Evolutionary conservation across 805 yeast species (phyloP).

Genomic region (Barnettozyma sp.): DNA sequence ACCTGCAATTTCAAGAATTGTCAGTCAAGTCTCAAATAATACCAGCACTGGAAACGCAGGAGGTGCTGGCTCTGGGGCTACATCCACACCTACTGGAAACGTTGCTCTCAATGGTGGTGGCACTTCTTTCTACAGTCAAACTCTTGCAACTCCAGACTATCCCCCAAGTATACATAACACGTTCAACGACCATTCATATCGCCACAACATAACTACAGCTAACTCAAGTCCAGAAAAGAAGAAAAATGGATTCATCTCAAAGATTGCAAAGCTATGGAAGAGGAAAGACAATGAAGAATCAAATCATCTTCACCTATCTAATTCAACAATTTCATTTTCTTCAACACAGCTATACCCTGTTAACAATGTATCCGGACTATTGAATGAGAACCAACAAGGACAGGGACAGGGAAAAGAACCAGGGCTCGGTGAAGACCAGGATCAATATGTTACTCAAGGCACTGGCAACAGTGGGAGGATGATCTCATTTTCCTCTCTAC

Average conservation of each 20-base stretch:
- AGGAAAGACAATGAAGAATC: conserved; percentile 12
- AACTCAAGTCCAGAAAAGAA: conserved; percentile 23
- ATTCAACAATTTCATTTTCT: conserved; percentile 4
- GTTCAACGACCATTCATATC: neutral
- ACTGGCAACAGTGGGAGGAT: no score
- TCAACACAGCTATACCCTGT: conserved; percentile 5
- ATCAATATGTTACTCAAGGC: no score
- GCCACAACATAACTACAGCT: conserved; percentile 1
- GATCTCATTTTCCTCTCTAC: no score
- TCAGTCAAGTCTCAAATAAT: conserved; percentile 21
- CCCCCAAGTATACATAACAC: neutral
- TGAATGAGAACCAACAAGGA: conserved; percentile 1
- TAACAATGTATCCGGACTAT: neutral
- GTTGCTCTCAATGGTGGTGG: neutral
- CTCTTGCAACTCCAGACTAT: conserved; percentile 4
- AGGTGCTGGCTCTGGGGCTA: neutral
- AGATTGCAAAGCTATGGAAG: conserved; percentile 30
- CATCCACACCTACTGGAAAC: no score
- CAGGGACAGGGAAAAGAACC: conserved; percentile 1
- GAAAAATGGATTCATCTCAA: conserved; percentile 27
- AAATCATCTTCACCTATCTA: neutral
- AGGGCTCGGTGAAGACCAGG: no score
- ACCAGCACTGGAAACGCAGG: conserved; percentile 1
- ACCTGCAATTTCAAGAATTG: conserved; percentile 25
- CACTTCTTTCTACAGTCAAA: conserved; percentile 2